Percentiles rank a stretch among this genome's conserved stretches.
These are phyloP conservation scores for Dictyostelium purpureum DNA, from an alignment of 78 protist species.

Conservation along the genomic window DNA sequence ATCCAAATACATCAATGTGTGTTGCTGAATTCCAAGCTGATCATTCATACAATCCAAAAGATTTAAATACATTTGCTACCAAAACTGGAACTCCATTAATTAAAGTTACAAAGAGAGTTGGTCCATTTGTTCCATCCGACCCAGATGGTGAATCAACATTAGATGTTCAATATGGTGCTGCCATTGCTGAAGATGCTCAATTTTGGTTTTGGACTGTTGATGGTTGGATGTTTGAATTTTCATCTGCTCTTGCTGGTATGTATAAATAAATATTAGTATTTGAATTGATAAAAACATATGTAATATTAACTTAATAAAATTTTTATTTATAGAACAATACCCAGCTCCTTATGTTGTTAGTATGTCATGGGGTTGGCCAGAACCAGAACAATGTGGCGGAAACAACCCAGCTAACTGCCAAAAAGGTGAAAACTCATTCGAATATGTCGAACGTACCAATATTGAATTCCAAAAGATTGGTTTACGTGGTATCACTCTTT, in stretches of 20 bases:
- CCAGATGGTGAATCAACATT: slow-evolving; percentile 53
- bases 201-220: slow-evolving; percentile 40
- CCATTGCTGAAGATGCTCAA: slow-evolving; percentile 24
- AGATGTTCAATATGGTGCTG: slow-evolving; percentile 70
- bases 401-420: background rate
- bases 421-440: slow-evolving; percentile 2
- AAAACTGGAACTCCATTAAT: slow-evolving; percentile 39
- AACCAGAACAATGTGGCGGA: background rate
- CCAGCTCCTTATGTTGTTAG: slow-evolving; percentile 31
- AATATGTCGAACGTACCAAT: slow-evolving; percentile 59
- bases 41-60: slow-evolving; percentile 46
- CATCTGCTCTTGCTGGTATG: background rate
- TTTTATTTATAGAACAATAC: no score
- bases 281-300: no score
- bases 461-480: slow-evolving; percentile 68
- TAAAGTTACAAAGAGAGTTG: slow-evolving; percentile 16
- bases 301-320: no score
- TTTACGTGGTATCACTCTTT: slow-evolving; percentile 55
- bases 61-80: slow-evolving; percentile 28
- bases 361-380: slow-evolving; percentile 69
- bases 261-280: no score
- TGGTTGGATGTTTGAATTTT: slow-evolving; percentile 57
- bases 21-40: slow-evolving; percentile 69
- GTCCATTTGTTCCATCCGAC: slow-evolving; percentile 2
- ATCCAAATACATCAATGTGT: slow-evolving; percentile 15